Evolutionary conservation across 495 filamentous ascomycete species (phyloP).

Genomic region (Penicillium salamii): DNA sequence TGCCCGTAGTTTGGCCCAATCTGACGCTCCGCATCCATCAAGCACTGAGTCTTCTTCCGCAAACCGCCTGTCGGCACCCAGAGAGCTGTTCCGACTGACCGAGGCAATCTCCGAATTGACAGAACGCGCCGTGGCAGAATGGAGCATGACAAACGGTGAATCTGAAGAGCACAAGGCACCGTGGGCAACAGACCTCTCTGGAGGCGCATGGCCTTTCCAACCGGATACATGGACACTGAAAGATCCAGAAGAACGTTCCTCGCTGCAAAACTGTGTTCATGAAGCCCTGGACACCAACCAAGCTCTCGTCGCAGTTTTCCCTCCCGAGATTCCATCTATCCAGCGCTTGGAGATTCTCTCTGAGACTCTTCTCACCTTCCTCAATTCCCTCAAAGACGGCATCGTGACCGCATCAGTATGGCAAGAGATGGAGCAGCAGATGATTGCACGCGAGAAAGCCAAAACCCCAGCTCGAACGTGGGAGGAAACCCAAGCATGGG

Average conservation of each 20-base stretch:
- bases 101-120: constrained; percentile 73
- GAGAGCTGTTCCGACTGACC: constrained; percentile 84
- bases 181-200: constrained; percentile 53
- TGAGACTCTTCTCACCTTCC: constrained; percentile 66
- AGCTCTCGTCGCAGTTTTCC: constrained; percentile 54
- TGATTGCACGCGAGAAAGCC: constrained; percentile 50
- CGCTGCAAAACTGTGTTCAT: constrained; percentile 44
- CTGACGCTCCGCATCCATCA: constrained; percentile 20
- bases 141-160: constrained; percentile 68
- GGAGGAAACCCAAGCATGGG: constrained; percentile 65
- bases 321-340: constrained; percentile 54
- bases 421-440: constrained; percentile 63
- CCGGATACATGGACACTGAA: constrained; percentile 47
- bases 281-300: constrained; percentile 69
- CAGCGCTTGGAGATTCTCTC: constrained; percentile 68
- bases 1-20: constrained; percentile 49
- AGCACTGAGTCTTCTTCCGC: constrained; percentile 35
- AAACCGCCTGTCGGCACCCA: constrained; percentile 69
- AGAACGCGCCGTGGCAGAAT: constrained; percentile 75
- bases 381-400: constrained; percentile 70
- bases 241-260: constrained; percentile 29
- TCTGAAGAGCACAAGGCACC: constrained; percentile 43
- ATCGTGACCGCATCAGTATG: constrained; percentile 68
- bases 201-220: constrained; percentile 74
- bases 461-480: constrained; percentile 41